phyloP scores from a whole-genome alignment of 75 land plant genomes.

The Larix kaempferi region DNA sequence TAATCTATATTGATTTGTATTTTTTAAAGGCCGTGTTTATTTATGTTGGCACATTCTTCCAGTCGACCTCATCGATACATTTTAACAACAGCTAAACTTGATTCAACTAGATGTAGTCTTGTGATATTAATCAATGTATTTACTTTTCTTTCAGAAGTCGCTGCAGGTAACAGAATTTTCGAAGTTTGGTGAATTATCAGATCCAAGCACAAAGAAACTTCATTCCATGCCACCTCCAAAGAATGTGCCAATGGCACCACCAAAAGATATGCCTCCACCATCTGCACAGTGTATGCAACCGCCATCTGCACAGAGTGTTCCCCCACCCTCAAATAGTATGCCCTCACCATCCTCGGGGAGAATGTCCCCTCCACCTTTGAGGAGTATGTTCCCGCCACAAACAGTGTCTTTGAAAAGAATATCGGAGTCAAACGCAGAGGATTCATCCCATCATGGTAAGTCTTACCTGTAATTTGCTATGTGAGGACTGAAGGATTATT shows the following conservation, averaged over 20 bases:
- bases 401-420: background rate
- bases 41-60: too few relatives aligned
- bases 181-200: constrained; percentile 21
- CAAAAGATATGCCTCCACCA: constrained; percentile 49
- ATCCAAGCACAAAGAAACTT: constrained; percentile 11
- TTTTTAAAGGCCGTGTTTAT: too few relatives aligned
- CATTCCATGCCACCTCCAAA: constrained; percentile 50
- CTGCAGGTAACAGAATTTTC: constrained; percentile 33
- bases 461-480: background rate
- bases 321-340: constrained; percentile 29
- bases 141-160: constrained; percentile 21
- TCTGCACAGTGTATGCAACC: constrained; percentile 15
- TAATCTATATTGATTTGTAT: too few relatives aligned
- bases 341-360: constrained; percentile 38
- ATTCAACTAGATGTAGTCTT: too few relatives aligned
- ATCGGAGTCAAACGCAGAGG: background rate
- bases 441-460: background rate
- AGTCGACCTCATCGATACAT: too few relatives aligned
- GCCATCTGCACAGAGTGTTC: constrained; percentile 15
- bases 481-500: too few relatives aligned
- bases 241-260: constrained; percentile 20
- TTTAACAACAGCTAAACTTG: too few relatives aligned
- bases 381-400: constrained; percentile 5
- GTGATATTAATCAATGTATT: too few relatives aligned
- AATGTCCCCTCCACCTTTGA: background rate